Evolutionary conservation across 2,329 filamentous ascomycete genomes (phyloP).

Genomic region (Zasmidium cellare): DNA sequence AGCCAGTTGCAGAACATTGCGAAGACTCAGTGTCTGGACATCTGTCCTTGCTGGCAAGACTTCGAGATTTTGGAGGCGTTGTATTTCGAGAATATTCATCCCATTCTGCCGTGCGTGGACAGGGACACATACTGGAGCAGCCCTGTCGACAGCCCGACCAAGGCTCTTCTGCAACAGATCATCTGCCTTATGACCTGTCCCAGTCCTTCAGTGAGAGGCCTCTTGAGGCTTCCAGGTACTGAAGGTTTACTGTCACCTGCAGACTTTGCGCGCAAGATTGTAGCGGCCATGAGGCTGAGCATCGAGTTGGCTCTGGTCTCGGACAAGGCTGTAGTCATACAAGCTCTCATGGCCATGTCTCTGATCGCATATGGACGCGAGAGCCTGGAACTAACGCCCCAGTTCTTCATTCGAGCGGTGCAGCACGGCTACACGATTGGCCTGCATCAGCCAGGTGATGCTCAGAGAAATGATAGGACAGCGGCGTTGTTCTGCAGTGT

Average conservation of each 20-base stretch:
- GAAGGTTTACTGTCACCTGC: not conserved
- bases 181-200: conserved; percentile 8
- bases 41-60: conserved; percentile 1
- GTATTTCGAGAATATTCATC: conserved; percentile 12
- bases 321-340: conserved; percentile 8
- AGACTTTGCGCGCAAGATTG: conserved; percentile 8
- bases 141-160: not conserved
- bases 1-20: not conserved
- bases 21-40: not conserved
- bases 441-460: conserved; percentile 13
- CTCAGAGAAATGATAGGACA: conserved; percentile 4
- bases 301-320: conserved; percentile 9
- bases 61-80: conserved; percentile 7
- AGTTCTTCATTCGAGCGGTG: conserved; percentile 13
- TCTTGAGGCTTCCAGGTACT: conserved; percentile 3
- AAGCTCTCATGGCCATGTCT: conserved; percentile 8
- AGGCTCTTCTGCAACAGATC: conserved; percentile 8
- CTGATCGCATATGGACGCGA: conserved; percentile 9
- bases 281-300: conserved; percentile 9
- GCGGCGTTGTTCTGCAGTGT: conserved; percentile 10
- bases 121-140: not conserved
- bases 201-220: not conserved
- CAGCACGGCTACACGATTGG: conserved; percentile 13
- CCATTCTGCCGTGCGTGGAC: conserved; percentile 9
- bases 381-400: conserved; percentile 11